Evolutionary conservation across 345 rosid genomes (phyloP).

Genomic region (Gossypium longicalyx): DNA sequence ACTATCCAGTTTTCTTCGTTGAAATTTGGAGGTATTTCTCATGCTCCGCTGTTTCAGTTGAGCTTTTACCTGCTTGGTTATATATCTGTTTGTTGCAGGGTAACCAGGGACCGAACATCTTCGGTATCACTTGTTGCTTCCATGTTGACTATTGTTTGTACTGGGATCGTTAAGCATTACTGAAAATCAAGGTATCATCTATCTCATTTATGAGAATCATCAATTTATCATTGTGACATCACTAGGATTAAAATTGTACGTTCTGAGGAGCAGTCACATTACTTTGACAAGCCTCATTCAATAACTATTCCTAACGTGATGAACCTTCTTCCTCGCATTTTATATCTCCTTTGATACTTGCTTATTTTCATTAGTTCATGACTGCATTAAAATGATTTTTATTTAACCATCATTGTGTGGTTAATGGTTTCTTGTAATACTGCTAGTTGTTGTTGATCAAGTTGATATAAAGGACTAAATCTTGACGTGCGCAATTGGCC

Average conservation of each 20-base stretch:
- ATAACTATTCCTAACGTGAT: not conserved
- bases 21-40: not conserved
- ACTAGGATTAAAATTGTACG: not conserved
- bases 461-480: not conserved
- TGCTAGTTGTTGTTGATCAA: not conserved
- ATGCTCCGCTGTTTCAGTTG: not conserved
- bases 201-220: not conserved
- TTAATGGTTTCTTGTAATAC: not conserved
- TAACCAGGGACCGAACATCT: not conserved
- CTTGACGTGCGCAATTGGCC: not conserved
- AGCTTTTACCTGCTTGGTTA: not conserved
- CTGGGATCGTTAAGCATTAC: not conserved
- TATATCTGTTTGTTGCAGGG: not conserved
- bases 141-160: not conserved
- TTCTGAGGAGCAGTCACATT: not conserved
- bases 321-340: not conserved
- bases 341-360: not conserved
- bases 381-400: not conserved
- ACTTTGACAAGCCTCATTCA: not conserved
- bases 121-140: not conserved
- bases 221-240: not conserved
- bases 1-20: not conserved
- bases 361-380: not conserved
- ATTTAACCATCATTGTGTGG: not conserved
- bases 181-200: not conserved